A percentile compares a stretch with the other conserved stretches of the same genome.
These are phyloP conservation scores for Platismatia glauca DNA, from an alignment of 495 filamentous ascomycete species.

Conservation along the genomic window DNA sequence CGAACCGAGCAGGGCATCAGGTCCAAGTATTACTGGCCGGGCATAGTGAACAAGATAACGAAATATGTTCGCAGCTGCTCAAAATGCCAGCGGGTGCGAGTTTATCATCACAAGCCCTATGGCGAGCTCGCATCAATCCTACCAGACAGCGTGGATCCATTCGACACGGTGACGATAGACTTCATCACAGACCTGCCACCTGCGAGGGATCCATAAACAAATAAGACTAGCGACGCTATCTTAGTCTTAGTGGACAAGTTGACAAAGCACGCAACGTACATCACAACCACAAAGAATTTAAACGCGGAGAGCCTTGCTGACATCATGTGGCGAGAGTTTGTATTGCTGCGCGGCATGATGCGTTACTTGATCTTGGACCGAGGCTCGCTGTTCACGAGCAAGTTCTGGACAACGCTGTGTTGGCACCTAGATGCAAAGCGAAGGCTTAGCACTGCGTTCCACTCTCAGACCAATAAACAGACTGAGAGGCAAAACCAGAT, in stretches of 20 bases:
- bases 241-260: constrained; percentile 20
- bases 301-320: not conserved
- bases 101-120: not conserved
- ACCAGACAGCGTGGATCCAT: not conserved
- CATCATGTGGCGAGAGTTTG: constrained; percentile 8
- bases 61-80: too few relatives aligned
- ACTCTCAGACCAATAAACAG: not conserved
- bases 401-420: constrained; percentile 14
- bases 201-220: not conserved
- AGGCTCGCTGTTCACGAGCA: constrained; percentile 14
- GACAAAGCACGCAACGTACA: constrained; percentile 17
- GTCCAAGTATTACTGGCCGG: too few relatives aligned
- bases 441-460: not conserved
- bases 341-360: not conserved
- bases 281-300: constrained; percentile 6
- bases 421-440: constrained; percentile 2
- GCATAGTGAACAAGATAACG: too few relatives aligned
- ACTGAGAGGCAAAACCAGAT: constrained; percentile 16
- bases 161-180: constrained; percentile 8
- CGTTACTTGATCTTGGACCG: constrained; percentile 8
- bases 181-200: constrained; percentile 21
- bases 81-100: not conserved
- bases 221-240: constrained; percentile 9
- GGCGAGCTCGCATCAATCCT: not conserved
- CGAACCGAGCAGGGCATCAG: not conserved